Base-by-base conservation (phyloP, 805 yeast species). In the Ascoidea rubescens region DNA sequence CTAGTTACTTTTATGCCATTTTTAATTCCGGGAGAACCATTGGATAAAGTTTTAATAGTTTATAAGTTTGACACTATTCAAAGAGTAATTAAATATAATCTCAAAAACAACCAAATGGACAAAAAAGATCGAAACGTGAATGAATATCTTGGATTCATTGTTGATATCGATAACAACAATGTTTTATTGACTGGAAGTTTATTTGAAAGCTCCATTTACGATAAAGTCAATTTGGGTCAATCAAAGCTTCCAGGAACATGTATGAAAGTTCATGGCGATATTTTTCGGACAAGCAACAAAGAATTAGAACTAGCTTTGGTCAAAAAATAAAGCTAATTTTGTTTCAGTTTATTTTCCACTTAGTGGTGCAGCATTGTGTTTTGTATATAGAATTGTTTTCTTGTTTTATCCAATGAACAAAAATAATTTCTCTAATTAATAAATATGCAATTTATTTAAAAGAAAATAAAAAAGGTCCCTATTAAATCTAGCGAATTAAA, bases 1-100 rank as follows among this genome's bases (percentile, higher is more conserved):
- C 71, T 89, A 37, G 73, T 86, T 48, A 73, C 82, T 3, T 78
- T 90, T 59, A 82, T 83, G 57, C 80, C 85, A 1, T 70, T 84
- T 59, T 80, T 85, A 63, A 59, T 76, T 52, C 81, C 82, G 4
- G 78, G 78, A 17, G 67, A 67, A 52, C 79, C 81, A 0, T 63
- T 78, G 16, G 77, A 73, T 54, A 74, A 73, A 51, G 74, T 80
- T 50, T 87, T 82, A 65, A 66, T 81, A 8, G 75, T 79, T 16
- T 84, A 83, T 64, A 74, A 73, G 56, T 79, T 84, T 58, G 73
- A 80, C 57, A 80, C 87, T 4, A 70, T 68, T 47, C 90, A 84
- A 64, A 71, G 77, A 56, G 65, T 84, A 56, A 72, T 77, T 51
- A 72, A 71, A 53, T 66, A 77, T 50, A 71, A 74, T 56, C 65